phyloP scores from a whole-genome alignment of 1,139 yeast genomes.

The Hyphopichia burtonii region DNA sequence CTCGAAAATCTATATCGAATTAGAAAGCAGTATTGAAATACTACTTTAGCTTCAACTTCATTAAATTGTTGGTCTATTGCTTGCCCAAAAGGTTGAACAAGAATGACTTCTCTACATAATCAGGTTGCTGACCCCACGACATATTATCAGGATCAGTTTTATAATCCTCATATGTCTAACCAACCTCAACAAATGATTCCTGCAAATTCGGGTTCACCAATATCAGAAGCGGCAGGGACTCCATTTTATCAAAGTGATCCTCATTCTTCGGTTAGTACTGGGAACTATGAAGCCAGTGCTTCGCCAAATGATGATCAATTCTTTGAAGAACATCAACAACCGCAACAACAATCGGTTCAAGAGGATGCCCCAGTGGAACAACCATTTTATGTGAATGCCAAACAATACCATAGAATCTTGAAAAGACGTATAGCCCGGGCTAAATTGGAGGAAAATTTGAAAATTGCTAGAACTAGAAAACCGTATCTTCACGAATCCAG shows the following conservation, averaged over 20 bases:
- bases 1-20: background rate
- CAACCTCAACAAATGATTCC: conserved; percentile 1
- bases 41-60: background rate
- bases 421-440: conserved; percentile 94
- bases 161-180: conserved; percentile 17
- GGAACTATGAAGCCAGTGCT: conserved; percentile 6
- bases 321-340: conserved; percentile 1
- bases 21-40: conserved; percentile 2
- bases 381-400: conserved; percentile 96
- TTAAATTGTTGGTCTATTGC: too few species aligned
- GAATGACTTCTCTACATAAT: conserved; percentile 36
- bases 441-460: conserved; percentile 81
- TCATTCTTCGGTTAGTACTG: conserved; percentile 3
- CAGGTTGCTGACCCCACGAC: conserved; percentile 23
- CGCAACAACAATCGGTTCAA: conserved; percentile 5
- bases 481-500: conserved; percentile 97
- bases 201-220: conserved; percentile 3
- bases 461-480: conserved; percentile 85
- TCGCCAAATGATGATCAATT: conserved; percentile 6
- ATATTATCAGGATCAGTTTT: conserved; percentile 38
- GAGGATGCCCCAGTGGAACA: conserved; percentile 52
- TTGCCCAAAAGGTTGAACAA: background rate
- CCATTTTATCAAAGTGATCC: conserved; percentile 4
- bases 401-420: conserved; percentile 91
- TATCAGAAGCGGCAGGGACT: conserved; percentile 1